Evolutionary conservation across 768 basidiomycete genomes (phyloP).

Genomic region (Tulasnella sp.): DNA sequence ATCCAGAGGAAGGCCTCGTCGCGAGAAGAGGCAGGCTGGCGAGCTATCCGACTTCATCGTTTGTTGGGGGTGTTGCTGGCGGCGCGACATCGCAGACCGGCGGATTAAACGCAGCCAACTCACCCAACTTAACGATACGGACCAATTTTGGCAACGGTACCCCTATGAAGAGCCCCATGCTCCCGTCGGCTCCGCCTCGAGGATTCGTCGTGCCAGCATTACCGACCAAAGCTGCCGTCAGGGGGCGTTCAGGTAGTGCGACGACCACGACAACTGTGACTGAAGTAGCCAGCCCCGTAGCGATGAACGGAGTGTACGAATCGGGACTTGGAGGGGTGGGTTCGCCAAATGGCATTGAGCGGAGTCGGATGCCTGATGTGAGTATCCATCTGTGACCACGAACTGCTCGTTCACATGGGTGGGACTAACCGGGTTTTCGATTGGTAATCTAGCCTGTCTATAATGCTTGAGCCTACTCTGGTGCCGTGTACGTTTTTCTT

Average conservation of each 20-base stretch:
- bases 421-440: not conserved
- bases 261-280: not conserved
- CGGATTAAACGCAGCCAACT: not conserved
- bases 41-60: slow-evolving; percentile 14
- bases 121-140: not conserved
- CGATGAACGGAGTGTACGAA: not conserved
- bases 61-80: slow-evolving; percentile 9
- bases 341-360: not conserved
- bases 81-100: not conserved
- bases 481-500: not conserved
- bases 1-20: slow-evolving; percentile 17
- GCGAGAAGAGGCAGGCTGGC: slow-evolving; percentile 20
- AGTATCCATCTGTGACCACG: not conserved
- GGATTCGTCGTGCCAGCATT: not conserved
- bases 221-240: not conserved
- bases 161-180: not conserved
- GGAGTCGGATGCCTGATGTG: not conserved
- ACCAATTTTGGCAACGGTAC: not conserved
- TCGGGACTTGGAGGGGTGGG: not conserved
- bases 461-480: not conserved
- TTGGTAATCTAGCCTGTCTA: not conserved
- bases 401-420: not conserved
- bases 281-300: not conserved
- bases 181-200: not conserved
- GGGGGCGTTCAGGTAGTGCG: not conserved